Evolutionary conservation across 352 stramenopile species (phyloP).

Genomic region (Globisporangium camurandrum): DNA sequence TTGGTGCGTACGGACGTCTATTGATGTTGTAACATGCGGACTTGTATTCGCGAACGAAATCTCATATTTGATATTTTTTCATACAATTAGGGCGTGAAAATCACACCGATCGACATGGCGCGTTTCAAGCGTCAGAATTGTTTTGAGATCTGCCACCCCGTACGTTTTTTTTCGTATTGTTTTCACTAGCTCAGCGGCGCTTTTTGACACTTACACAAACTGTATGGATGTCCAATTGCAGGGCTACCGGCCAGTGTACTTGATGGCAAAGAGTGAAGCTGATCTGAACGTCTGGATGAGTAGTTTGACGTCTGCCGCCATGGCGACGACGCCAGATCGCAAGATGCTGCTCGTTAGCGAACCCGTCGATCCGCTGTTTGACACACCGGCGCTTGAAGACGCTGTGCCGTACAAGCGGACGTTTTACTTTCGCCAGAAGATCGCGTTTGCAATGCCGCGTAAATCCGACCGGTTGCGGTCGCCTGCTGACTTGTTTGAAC

Average conservation of each 20-base stretch:
- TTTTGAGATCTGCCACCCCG: slow-evolving; percentile 81
- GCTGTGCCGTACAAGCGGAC: slow-evolving; percentile 76
- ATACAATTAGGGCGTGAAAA: slow-evolving; percentile 61
- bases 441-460: slow-evolving; percentile 70
- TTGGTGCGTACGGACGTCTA: too few relatives aligned
- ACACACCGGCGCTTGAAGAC: slow-evolving; percentile 72
- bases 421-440: slow-evolving; percentile 81
- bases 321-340: slow-evolving; percentile 60
- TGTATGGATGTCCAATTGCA: slow-evolving; percentile 14
- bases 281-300: slow-evolving; percentile 83
- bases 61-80: too few relatives aligned
- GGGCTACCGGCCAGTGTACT: slow-evolving; percentile 73
- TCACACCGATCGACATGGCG: slow-evolving; percentile 66
- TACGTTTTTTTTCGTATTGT: too few relatives aligned
- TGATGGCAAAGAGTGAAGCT: slow-evolving; percentile 82
- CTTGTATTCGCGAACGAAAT: too few relatives aligned
- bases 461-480: slow-evolving; percentile 38
- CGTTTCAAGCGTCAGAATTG: slow-evolving; percentile 84
- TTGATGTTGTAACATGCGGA: too few relatives aligned
- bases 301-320: slow-evolving; percentile 71
- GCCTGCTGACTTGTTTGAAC: slow-evolving; percentile 65
- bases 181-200: too few relatives aligned
- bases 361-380: slow-evolving; percentile 61
- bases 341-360: slow-evolving; percentile 58
- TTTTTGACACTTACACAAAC: neutral